Evolutionary conservation across 805 yeast species (phyloP).

Genomic region (Brettanomyces nanus): DNA sequence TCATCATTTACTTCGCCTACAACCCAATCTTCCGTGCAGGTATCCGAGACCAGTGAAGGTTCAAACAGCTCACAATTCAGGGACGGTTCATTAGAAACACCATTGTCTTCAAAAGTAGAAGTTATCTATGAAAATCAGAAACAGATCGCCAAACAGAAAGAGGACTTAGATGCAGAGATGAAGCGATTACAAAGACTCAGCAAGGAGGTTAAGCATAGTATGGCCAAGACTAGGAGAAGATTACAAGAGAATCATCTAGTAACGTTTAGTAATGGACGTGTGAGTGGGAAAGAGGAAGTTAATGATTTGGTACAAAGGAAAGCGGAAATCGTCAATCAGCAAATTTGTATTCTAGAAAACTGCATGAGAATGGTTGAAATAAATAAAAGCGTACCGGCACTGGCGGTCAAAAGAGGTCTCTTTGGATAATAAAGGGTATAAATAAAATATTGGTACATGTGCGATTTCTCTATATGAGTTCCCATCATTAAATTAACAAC

Average conservation of each 20-base stretch:
- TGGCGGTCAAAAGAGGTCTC: slow-evolving; percentile 11
- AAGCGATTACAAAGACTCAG: slow-evolving; percentile 10
- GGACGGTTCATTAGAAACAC: slow-evolving; percentile 13
- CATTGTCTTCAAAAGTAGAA: slow-evolving; percentile 17
- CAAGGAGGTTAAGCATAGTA: slow-evolving; percentile 10
- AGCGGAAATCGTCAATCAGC: slow-evolving; percentile 66
- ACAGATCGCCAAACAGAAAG: slow-evolving; percentile 18
- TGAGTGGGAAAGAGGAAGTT: slow-evolving; percentile 8
- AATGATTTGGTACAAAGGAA: slow-evolving; percentile 35
- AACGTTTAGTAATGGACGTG: slow-evolving; percentile 4
- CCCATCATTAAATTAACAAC: too few species aligned
- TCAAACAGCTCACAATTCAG: too few species aligned
- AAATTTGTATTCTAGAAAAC: slow-evolving; percentile 60
- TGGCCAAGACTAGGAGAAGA: slow-evolving; percentile 4
- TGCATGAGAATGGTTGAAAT: slow-evolving; percentile 33
- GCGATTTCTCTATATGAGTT: not conserved
- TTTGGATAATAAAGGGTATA: slow-evolving; percentile 10
- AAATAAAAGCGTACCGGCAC: slow-evolving; percentile 13
- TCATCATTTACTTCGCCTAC: slow-evolving; percentile 9
- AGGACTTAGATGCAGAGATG: slow-evolving; percentile 11
- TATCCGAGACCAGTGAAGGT: too few species aligned
- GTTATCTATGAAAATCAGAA: slow-evolving; percentile 24
- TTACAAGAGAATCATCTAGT: not conserved
- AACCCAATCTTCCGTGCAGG: too few species aligned
- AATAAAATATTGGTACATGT: not conserved